Base-by-base conservation (phyloP, 2,329 filamentous ascomycete genomes). In the Tetracladium maxilliforme region DNA sequence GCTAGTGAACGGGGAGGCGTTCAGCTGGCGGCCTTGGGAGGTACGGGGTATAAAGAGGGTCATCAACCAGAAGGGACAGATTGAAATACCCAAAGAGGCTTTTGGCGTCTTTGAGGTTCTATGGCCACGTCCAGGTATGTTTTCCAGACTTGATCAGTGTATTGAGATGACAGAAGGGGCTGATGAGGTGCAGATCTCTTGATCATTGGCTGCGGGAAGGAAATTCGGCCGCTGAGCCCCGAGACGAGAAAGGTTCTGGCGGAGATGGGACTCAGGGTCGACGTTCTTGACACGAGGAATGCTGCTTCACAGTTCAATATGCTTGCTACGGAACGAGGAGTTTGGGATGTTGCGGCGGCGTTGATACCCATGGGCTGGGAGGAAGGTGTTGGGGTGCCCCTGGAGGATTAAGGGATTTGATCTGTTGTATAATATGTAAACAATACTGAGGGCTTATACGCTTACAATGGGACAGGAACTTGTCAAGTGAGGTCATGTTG, bases 231-330 rank as follows among this genome's bases (percentile, higher is more conserved):
- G 1, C 52, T 95, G 6, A 81, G 78, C 28, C 79, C 80, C 1
- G 63, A 71, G 37, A 81, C 82, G 21, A 72, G 77, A 38, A 62
- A 61, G 30, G 62, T 72, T 38, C 70, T 98, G 29, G 77, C 75
- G 33, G 64, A 68, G 16, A 51, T 95, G 21, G 90, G 90, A 0
- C 79, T 95, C 38, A 64, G 82, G 29, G 62, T 95, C 5, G 90
- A 98, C 43, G 64, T 94, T 4, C 66, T 87, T 43, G 90, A 95
- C 52, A 95, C 90, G 16, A 64, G 83, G 34, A 95, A 95, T 51
- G 90, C 90, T 7, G 82, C 87, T 2, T 78, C 86, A 17, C 84
- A 94, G 48, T 98, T 90, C 50, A 98, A 98, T 45, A 48, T 98
- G 41, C 56, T 98, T 27, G 87, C 84, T n/a, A 95, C 84, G 11